Evolutionary conservation across 2,329 filamentous ascomycete species (phyloP).

Genomic region (Hypomyces perniciosus): DNA sequence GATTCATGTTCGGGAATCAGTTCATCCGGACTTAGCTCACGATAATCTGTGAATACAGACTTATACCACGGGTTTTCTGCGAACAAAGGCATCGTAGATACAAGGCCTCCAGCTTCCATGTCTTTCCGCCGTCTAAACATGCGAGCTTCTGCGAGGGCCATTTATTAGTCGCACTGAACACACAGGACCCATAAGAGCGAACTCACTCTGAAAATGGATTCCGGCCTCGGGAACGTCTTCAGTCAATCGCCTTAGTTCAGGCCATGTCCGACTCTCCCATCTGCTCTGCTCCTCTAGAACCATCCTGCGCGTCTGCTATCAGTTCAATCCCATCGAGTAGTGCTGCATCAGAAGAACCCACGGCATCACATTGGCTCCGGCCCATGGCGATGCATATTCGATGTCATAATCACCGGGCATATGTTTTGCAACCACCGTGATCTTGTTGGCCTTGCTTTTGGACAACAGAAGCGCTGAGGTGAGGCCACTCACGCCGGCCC

Average conservation of each 20-base stretch:
- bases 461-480: constrained; percentile 45
- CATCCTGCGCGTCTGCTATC: constrained; percentile 32
- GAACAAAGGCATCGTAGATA: constrained; percentile 53
- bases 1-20: constrained; percentile 62
- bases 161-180: background rate
- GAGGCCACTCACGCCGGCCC: constrained; percentile 46
- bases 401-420: constrained; percentile 93
- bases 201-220: constrained; percentile 67
- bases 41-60: constrained; percentile 64
- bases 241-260: constrained; percentile 53
- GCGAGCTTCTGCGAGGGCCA: constrained; percentile 34
- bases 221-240: constrained; percentile 68
- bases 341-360: constrained; percentile 32
- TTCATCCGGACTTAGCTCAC: constrained; percentile 50
- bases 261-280: constrained; percentile 62
- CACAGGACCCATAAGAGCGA: background rate
- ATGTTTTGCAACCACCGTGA: constrained; percentile 76
- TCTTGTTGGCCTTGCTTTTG: constrained; percentile 35
- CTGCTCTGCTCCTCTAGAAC: constrained; percentile 34
- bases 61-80: constrained; percentile 68
- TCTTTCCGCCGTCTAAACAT: constrained; percentile 59
- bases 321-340: background rate
- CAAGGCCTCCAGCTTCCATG: constrained; percentile 34
- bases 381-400: constrained; percentile 86
- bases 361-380: constrained; percentile 75